Base-by-base conservation (phyloP, 139 green algal species). In the Auxenochlorella pyrenoidosa region DNA sequence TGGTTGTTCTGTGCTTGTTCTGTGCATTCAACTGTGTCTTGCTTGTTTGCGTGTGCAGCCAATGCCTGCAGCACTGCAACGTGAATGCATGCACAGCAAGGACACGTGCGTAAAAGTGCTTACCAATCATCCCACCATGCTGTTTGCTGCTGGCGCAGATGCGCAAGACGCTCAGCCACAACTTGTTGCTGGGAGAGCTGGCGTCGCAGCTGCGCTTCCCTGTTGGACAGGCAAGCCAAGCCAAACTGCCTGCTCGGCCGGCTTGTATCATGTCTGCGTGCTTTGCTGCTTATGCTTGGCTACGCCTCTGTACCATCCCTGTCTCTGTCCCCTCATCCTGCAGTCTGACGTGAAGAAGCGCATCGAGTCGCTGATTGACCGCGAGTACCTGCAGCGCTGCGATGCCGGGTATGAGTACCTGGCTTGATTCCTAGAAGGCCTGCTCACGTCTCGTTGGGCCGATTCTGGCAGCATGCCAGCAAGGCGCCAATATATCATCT, bases 321-420 rank as follows among this genome's bases (percentile, higher is more conserved):
- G 3, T 8, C 26, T 36, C 36, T 51, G 18, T 75, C 38, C 15
- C 0, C 32, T 16, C 84, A 30, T 26, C 13, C 59, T 90, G 86
- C 86, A 90, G 70, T 63, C 91, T 0, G 98, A 99, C 84, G 94
- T 99, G 13, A 99, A 99, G 92, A 98, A 98, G 90, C 93, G 98
- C 28, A 99, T 99, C 36, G 98, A 99, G 92, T 96, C 88, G 36
- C 93, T 99, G 43, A 99, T 99, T 80, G 98, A 99, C 88, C 90
- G 98, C 0, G 98, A 99, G 93, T 99, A 99, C 91, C 79, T 99
- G 60, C 96, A 98, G 86, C 90, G 98, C 2, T 96, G 98, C 87
- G 89, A 93, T 28, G 65, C 87, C 12, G 82, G 91, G 19, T 93
- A 93, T 41, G 90, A 90, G 26, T 93, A 93, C 79, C 79, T 93